Percentiles rank a stretch among this genome's conserved stretches.
These are phyloP conservation scores for Hirsutella thompsonii DNA, from an alignment of 2,329 filamentous ascomycete genomes.

Conservation along the genomic window DNA sequence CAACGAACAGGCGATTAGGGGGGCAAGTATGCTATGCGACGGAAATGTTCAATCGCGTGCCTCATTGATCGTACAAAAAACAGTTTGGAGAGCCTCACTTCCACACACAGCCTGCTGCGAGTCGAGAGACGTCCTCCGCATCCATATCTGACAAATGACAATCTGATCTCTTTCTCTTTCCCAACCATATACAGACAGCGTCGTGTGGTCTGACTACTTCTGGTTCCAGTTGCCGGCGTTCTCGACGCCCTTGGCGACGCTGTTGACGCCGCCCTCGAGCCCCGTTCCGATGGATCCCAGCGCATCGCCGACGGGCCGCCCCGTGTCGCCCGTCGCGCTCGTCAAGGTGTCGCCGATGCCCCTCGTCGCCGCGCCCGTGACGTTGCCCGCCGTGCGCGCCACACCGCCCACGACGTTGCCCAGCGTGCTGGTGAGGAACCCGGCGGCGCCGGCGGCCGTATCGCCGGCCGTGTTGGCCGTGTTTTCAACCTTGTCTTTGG, in stretches of 20 bases:
- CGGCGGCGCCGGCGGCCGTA: constrained; percentile 19
- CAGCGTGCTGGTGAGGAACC: constrained; percentile 25
- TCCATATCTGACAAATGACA: too few relatives aligned
- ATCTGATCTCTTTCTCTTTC: too few relatives aligned
- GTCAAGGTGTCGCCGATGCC: constrained; percentile 44
- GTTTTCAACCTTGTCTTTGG: constrained; percentile 5
- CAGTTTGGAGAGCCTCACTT: too few relatives aligned
- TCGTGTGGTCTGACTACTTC: too few relatives aligned
- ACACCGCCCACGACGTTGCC: constrained; percentile 28
- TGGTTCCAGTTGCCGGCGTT: constrained; percentile 44
- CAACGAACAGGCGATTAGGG: too few relatives aligned
- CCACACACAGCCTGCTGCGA: too few relatives aligned
- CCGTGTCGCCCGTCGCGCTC: constrained; percentile 37
- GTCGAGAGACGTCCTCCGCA: too few relatives aligned
- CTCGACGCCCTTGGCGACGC: constrained; percentile 40
- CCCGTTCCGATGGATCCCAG: constrained; percentile 39
- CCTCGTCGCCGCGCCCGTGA: constrained; percentile 38
- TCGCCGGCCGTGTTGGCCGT: constrained; percentile 13
- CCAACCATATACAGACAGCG: too few relatives aligned
- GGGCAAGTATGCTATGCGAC: too few relatives aligned
- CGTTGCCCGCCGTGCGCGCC: constrained; percentile 24
- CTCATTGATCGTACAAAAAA: too few relatives aligned
- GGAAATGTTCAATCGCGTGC: too few relatives aligned
- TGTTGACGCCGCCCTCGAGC: constrained; percentile 34
- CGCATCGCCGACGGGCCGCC: constrained; percentile 41